Evolutionary conservation across 495 filamentous ascomycete species (phyloP), one percentile per base, ranked within the genome.

Genomic region (Sordaria brevicollis): DNA sequence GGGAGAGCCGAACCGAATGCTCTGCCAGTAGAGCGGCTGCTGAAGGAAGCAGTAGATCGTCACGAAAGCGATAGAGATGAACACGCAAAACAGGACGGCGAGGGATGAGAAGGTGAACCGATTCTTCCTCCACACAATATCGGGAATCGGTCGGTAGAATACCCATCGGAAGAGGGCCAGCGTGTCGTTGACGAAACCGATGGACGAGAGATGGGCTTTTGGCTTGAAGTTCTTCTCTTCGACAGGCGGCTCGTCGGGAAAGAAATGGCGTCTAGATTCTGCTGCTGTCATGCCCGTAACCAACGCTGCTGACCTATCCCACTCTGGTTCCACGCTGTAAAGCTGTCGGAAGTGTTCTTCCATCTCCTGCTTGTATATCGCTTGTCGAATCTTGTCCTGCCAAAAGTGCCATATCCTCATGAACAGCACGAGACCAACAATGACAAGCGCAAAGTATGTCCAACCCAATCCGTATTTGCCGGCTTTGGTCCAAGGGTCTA

Each of bases 381-480:
- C 93, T 71, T 92, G 90, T 71, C 93, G 85, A 66, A 94, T 90
- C 81, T 92, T 93, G 82, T 97, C 93, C 41, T 91, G 91, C 89
- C 91, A 95, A 67, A 87, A 89, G 77, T 96, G 89, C 81, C 91
- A 96, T 77, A 89, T 86, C 71, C 92, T 86, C 75, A 93, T 81
- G 13, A 88, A 75, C 4, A 87, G 78, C 10, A 92, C 85, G 68
- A 89, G 69, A 43, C 87, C 83, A 69, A 93, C 80, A 57, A 97
- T 74, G 67, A 91, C 86, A 33, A 96, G 76, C 57, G 89, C 87
- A 73, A 96, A 95, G 77, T 94, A 97, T 4, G 93, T 90, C 89
- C 92, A 95, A 37, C 90, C 92, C 68, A 92, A 79, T n/a, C 84
- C 92, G 79, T 96, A 96, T 82, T 96, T 94, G 13, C 90, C 91